phyloP scores from a whole-genome alignment of 768 basidiomycete species.

The Termitomyces sp. region DNA sequence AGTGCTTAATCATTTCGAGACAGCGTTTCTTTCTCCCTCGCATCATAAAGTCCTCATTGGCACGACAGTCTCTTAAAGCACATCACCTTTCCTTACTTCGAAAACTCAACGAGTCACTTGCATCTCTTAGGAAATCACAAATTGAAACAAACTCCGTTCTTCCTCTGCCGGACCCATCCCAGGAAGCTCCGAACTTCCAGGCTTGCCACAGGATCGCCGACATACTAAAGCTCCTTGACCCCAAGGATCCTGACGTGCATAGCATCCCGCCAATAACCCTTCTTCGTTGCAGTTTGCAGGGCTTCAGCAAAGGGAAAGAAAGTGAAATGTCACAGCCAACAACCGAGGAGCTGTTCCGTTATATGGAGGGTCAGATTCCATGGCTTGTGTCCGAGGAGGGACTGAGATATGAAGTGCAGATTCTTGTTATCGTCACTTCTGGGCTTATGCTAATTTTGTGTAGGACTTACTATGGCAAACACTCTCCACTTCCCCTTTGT shows the following conservation, averaged over 20 bases:
- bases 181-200: slow-evolving; percentile 43
- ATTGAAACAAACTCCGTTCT: slow-evolving; percentile 52
- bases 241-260: slow-evolving; percentile 25
- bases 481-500: slow-evolving; percentile 51
- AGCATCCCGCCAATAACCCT: slow-evolving; percentile 51
- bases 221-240: slow-evolving; percentile 28
- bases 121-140: slow-evolving; percentile 55
- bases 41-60: slow-evolving; percentile 53
- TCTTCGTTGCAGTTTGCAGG: slow-evolving; percentile 60
- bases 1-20: neutral
- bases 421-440: neutral
- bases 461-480: slow-evolving; percentile 60
- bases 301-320: slow-evolving; percentile 37
- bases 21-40: slow-evolving; percentile 72
- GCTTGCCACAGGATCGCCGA: slow-evolving; percentile 45
- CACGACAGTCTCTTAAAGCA: slow-evolving; percentile 55
- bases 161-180: slow-evolving; percentile 49
- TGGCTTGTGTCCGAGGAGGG: slow-evolving; percentile 57
- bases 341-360: slow-evolving; percentile 57
- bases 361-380: slow-evolving; percentile 54
- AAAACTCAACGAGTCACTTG: slow-evolving; percentile 53
- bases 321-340: slow-evolving; percentile 37
- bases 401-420: slow-evolving; percentile 50
- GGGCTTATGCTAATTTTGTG: neutral
- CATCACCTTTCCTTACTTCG: slow-evolving; percentile 59